Evolutionary conservation across 768 basidiomycete genomes (phyloP), one percentile per base, ranked within the genome.

Genomic region (Hebeloma cylindrosporum): DNA sequence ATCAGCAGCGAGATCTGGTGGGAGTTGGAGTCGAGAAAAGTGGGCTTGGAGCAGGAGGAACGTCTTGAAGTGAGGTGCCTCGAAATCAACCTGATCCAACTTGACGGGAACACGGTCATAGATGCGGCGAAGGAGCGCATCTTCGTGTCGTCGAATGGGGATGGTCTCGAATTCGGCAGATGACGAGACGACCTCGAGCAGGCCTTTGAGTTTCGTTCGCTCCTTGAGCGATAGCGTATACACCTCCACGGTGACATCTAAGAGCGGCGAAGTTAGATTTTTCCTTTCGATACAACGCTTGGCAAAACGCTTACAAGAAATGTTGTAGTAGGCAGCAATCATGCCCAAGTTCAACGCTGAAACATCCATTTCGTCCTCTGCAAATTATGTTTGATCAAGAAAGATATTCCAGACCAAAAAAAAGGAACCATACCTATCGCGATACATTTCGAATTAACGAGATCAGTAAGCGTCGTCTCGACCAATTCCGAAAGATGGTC

Each of bases 31-130:
- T 7, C 94, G 87, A 1, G 90, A 92, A 70, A 98, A 99, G 70
- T 98, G 95, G 0, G 94, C 93, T 61, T 99, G 94, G 1, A 99
- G 76, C 1, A 98, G 80, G 22, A 98, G 75, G 84, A 95, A 96
- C 0, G 94, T 93, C 72, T 99, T 98, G 85, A 97, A 98, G 61
- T 95, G 85, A 0, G 95, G 96, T 11, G 89, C 87, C 59, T 93
- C 91, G 66, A 92, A 98, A 66, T 97, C 88, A 48, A 62, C 67
- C 1, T 62, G 60, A 37, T 89, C 85, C 30, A 97, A 77, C 69
- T 98, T 98, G 72, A 98, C 95, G 1, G 95, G 95, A 1, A 95
- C 87, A 16, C 94, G 90, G 60, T 97, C 93, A 62, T 98, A 98
- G 49, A 96, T 90, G 7, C 92, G 83, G 31, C 86, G 83, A 7